Base-by-base conservation (phyloP, 179 eudicot genomes). In the Drosera spatulata region DNA sequence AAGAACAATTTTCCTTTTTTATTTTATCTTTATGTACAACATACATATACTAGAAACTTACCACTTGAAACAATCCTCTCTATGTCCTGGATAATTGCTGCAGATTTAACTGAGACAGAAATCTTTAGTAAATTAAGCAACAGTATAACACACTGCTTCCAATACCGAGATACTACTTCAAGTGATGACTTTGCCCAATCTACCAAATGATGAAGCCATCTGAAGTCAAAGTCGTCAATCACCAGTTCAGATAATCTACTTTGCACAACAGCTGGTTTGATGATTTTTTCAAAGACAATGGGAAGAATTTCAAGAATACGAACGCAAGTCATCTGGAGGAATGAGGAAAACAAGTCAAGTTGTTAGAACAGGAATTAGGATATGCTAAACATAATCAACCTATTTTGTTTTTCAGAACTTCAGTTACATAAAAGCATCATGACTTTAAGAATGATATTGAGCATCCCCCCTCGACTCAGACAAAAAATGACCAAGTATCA, bases 321-420 rank as follows among this genome's bases (percentile, higher is more conserved):
- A 72, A 94, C 74, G 65, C 91, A 85, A 49, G 99, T 83, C 96
- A 94, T 94, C 99, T 94, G 99, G 66, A 74, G 61, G 12, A 73
- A 70, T 60, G 78, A 69, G 55, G 10, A 50, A 66, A 53, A 61
- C 55, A 22, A 45, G n/a, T n/a, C n/a, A n/a, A 50, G 60, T 58
- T 51, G 37, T 51, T 51, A 6, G 6, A 6, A 56, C 50, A 49
- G 64, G 12, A 51, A 62, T 10, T 2, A 56, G 43, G 40, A 54
- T 54, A 43, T 43, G 45, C 45, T 22, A 22, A 43, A 43, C 45
- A 43, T 43, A 43, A 43, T 43, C 45, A 43, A 43, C 6, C 6
- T 43, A 43, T 43, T 22, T 22, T 43, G 45, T 4, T 7, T 43
- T 7, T 43, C 2, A 4, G 45, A 7, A 43, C 0, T 4, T 43